Evolutionary conservation across 768 basidiomycete genomes (phyloP).

Genomic region (Lactarius quietus): DNA sequence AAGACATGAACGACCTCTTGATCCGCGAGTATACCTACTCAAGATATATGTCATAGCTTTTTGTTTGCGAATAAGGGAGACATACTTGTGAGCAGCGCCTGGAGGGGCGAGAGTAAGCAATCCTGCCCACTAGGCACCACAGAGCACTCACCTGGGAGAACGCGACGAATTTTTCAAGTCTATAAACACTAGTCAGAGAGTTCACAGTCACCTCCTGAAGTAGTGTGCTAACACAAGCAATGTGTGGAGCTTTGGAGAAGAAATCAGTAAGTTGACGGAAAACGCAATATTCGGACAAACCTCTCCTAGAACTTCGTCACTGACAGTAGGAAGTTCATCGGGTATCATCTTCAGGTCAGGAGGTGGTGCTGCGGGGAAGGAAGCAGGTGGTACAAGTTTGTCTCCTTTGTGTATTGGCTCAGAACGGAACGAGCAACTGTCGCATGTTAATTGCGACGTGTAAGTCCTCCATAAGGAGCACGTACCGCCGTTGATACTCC

Average conservation of each 20-base stretch:
- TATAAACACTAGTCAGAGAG: constrained; percentile 11
- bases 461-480: neutral
- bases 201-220: neutral
- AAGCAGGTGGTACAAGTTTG: constrained; percentile 47
- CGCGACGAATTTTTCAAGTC: constrained; percentile 31
- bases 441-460: neutral
- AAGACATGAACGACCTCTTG: constrained; percentile 24
- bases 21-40: constrained; percentile 13
- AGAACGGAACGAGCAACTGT: constrained; percentile 47
- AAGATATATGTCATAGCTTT: no score
- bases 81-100: constrained; percentile 21
- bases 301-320: constrained; percentile 46
- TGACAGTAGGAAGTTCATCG: constrained; percentile 35
- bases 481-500: constrained; percentile 52
- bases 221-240: constrained; percentile 45
- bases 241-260: constrained; percentile 45
- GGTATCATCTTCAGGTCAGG: constrained; percentile 19
- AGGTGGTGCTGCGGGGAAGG: constrained; percentile 44
- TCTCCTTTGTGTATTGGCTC: constrained; percentile 35
- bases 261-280: constrained; percentile 1
- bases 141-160: constrained; percentile 29
- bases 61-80: no score
- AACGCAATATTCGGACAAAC: constrained; percentile 30
- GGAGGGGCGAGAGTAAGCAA: neutral
- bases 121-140: neutral